Conservation (phyloP, 2,329 filamentous ascomycete genomes). For the Alternaria arbusti region DNA sequence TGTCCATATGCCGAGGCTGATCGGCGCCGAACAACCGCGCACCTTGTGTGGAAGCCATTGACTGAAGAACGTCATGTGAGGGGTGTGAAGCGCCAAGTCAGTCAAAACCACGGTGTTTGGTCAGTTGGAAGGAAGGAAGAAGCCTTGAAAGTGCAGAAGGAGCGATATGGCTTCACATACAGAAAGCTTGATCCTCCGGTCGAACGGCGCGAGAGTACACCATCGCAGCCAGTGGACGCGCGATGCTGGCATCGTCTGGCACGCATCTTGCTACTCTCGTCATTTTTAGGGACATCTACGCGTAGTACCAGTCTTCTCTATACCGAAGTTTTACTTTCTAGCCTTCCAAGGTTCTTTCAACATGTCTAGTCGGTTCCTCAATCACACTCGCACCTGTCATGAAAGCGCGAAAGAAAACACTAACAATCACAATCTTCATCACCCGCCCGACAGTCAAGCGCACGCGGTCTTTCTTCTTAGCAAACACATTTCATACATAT, state of each 20-base stretch:
- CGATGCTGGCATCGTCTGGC: neutral
- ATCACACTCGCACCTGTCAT: neutral
- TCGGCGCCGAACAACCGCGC: slow-evolving; percentile 15
- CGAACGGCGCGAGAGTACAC: neutral
- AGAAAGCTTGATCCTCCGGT: neutral
- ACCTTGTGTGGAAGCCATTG: neutral
- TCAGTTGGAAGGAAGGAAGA: too few relatives aligned
- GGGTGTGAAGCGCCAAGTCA: neutral
- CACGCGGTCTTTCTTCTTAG: neutral
- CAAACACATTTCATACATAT: neutral
- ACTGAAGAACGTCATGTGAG: neutral
- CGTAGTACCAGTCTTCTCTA: neutral
- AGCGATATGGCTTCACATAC: neutral
- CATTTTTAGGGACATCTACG: accelerated
- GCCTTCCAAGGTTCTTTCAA: neutral
- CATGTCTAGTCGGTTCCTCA: neutral
- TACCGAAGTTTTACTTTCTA: neutral
- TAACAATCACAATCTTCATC: neutral
- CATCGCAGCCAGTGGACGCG: neutral
- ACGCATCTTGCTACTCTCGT: neutral
- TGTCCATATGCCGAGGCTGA: slow-evolving; percentile 29
- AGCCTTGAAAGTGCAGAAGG: accelerated
- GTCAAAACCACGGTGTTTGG: too few relatives aligned
- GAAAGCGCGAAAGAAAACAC: neutral
- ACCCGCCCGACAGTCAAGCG: neutral